Evolutionary conservation across 2,329 filamentous ascomycete species (phyloP), one percentile per base, ranked within the genome.

Genomic region (Alternaria alternata): DNA sequence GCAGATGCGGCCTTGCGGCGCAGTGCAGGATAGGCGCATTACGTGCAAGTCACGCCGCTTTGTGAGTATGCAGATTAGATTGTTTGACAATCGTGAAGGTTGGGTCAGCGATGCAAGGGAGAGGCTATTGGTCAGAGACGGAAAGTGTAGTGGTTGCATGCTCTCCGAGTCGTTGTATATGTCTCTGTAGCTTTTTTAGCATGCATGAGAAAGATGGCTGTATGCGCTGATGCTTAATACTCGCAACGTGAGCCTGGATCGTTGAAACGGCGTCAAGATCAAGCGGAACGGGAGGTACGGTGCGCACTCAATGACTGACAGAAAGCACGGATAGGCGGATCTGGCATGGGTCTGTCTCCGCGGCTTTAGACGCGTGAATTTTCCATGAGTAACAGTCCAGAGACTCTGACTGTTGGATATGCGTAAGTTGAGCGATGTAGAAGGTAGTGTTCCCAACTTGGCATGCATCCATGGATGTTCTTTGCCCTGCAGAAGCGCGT

Each of bases 251-350:
- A 46, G 39, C 46, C 47, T 51, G 41, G 24, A 57, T 52, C 30
- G 39, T 56, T 14, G 52, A 56, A 32, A 39, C 39, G 28, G 52
- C 52, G 44, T 39, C 36, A 54, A 52, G n/a, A 30, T n/a, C 30
- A 47, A 43, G 57, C 53, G 57, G 57, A 60, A 60, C 57, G 57
- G 57, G 57, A 60, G 57, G 57, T 60, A 60, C 57, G 57, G 57
- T 57, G 47, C 57, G 57, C 34, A 34, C 32, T 51, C 53, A 42
- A 48, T 57, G 47, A 56, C 22, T 57, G 53, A 51, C 53, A 57
- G 36, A 36, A 60, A 43, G 48, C 44, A 24, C 53, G 57, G 57
- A 51, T 46, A 51, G 41, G 47, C 53, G 53, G 57, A 46, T 42
- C 47, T 57, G 57, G 52, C 57, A 60, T 11, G 53, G 51, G 47